A percentile compares a stretch with the other conserved stretches of the same genome.
Evolutionary conservation across 2,329 filamentous ascomycete species (phyloP).

Genomic region (Aspergillus tamarii): DNA sequence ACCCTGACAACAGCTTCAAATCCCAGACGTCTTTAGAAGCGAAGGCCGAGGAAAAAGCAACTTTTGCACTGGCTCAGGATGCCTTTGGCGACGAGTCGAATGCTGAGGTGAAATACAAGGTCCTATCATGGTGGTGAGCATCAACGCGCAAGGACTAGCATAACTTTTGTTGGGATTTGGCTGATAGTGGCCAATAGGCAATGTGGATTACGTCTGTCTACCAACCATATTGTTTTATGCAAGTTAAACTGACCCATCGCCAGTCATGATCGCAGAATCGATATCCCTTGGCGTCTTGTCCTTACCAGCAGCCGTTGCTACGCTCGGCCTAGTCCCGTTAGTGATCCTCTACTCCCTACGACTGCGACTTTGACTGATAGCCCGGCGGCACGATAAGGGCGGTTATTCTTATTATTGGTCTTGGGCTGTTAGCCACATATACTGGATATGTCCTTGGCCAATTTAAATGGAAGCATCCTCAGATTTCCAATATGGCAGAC

Average conservation of each 20-base stretch:
- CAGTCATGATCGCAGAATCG: background rate
- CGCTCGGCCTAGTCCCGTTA: background rate
- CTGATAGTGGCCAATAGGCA: slow-evolving; percentile 38
- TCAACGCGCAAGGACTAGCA: too few relatives aligned
- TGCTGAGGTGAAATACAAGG: slow-evolving; percentile 51
- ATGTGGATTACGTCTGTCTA: slow-evolving; percentile 37
- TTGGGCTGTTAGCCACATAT: slow-evolving; percentile 61
- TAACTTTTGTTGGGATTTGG: slow-evolving; percentile 27
- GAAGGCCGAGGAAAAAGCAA: background rate
- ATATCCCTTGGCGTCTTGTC: background rate
- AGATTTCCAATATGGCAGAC: slow-evolving; percentile 68
- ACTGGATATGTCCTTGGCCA: slow-evolving; percentile 63
- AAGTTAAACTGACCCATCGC: background rate
- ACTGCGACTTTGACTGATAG: background rate
- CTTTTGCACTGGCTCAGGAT: slow-evolving; percentile 19
- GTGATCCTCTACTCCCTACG: background rate
- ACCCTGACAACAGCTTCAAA: background rate
- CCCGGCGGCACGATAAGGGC: slow-evolving; percentile 36
- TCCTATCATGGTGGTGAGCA: slow-evolving; percentile 45
- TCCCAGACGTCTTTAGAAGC: background rate
- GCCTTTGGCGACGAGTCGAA: slow-evolving; percentile 36
- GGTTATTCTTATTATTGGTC: slow-evolving; percentile 55
- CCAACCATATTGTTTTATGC: background rate
- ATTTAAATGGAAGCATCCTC: slow-evolving; percentile 59
- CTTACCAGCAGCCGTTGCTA: background rate